phyloP scores from a whole-genome alignment of 495 filamentous ascomycete species.

The Penicillium coprophilum region DNA sequence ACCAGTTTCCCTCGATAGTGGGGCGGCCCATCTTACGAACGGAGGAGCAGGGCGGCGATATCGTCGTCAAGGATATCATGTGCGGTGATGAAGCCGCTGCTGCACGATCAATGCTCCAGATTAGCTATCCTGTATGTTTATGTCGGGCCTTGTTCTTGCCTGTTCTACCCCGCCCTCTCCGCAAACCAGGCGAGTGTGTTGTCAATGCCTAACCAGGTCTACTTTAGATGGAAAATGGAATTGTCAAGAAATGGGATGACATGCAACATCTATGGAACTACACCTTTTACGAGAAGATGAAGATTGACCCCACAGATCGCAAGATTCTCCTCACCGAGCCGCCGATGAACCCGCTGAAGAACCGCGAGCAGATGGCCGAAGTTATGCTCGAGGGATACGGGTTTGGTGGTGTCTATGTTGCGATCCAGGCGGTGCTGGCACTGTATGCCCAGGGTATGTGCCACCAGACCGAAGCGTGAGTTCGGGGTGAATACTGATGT shows the following conservation, averaged over 20 bases:
- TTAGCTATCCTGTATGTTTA: slow-evolving; percentile 80
- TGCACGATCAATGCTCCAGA: slow-evolving; percentile 93
- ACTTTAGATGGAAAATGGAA: slow-evolving; percentile 93
- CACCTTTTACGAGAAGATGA: slow-evolving; percentile 95
- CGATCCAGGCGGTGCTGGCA: slow-evolving; percentile 96
- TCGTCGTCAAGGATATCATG: slow-evolving; percentile 99
- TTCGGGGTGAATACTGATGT: slow-evolving; percentile 12
- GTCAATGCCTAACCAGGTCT: slow-evolving; percentile 26
- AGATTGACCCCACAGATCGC: slow-evolving; percentile 82
- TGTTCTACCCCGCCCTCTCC: slow-evolving; percentile 28
- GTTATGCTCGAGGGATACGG: slow-evolving; percentile 98
- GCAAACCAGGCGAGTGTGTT: slow-evolving; percentile 23
- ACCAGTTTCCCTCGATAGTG: slow-evolving; percentile 97
- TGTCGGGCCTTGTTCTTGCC: slow-evolving; percentile 10
- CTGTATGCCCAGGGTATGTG: slow-evolving; percentile 88
- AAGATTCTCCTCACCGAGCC: slow-evolving; percentile 99
- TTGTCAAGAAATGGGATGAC: slow-evolving; percentile 99
- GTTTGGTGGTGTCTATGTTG: slow-evolving; percentile 97
- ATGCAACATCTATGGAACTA: slow-evolving; percentile 99
- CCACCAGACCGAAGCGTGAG: background rate
- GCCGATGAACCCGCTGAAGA: slow-evolving; percentile 94
- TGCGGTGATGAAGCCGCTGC: slow-evolving; percentile 97
- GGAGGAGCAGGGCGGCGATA: slow-evolving; percentile 77
- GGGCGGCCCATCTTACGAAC: slow-evolving; percentile 95
- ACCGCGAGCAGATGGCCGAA: slow-evolving; percentile 95